Conservation (phyloP, 306 rosid genomes). For the Amphicarpaea edgeworthii region DNA sequence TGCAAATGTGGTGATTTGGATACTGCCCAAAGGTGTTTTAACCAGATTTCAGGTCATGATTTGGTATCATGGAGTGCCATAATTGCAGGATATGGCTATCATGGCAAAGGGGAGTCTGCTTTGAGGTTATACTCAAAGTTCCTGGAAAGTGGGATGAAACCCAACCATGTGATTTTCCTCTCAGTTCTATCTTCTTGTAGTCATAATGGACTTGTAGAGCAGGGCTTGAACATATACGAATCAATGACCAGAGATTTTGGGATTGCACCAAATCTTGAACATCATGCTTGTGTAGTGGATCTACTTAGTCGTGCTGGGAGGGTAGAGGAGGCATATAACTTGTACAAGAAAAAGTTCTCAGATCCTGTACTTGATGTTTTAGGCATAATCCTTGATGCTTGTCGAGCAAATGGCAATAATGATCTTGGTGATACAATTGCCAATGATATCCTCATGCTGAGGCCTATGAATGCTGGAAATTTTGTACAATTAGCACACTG, state of each 20-base stretch:
- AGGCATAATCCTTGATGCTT: conserved; percentile 80
- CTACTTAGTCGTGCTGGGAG: conserved; percentile 77
- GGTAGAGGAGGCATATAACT: conserved; percentile 71
- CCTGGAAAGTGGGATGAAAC: conserved; percentile 59
- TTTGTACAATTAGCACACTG: conserved; percentile 74
- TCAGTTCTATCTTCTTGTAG: conserved; percentile 80
- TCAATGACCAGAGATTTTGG: conserved; percentile 72
- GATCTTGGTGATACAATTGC: conserved; percentile 63
- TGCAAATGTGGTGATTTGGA: conserved; percentile 77
- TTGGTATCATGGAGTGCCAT: conserved; percentile 81
- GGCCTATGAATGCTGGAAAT: conserved; percentile 70
- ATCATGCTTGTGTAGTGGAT: conserved; percentile 78
- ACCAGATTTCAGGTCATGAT: conserved; percentile 61
- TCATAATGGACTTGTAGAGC: conserved; percentile 72
- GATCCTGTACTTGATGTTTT: conserved; percentile 60
- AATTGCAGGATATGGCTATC: conserved; percentile 74
- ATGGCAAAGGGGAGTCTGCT: conserved; percentile 73
- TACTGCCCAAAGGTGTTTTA: conserved; percentile 69
- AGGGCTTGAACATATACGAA: conserved; percentile 69
- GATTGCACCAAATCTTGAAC: conserved; percentile 67
- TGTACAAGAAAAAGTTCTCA: conserved; percentile 59
- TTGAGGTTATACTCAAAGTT: conserved; percentile 66
- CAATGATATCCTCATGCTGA: conserved; percentile 58
- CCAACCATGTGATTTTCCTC: conserved; percentile 76
- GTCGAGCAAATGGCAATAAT: conserved; percentile 56